Conservation (phyloP, 1,139 yeast genomes). For the Yamadazyma diddensiae region DNA sequence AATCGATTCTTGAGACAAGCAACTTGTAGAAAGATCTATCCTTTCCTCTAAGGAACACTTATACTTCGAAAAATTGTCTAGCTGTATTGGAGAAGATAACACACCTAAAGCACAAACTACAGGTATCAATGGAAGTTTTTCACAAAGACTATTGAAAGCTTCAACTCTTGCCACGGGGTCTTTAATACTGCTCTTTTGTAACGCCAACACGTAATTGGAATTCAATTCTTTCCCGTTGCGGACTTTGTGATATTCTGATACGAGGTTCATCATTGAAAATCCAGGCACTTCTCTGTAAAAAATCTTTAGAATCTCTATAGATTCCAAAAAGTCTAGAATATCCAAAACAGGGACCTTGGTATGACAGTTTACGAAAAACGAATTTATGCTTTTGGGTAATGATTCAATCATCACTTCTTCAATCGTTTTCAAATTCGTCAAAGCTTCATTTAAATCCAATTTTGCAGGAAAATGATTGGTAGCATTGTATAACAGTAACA, state of each 20-base stretch:
- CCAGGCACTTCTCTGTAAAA: slow-evolving; percentile 18
- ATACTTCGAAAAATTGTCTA: slow-evolving; percentile 32
- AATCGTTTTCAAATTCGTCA: slow-evolving; percentile 15
- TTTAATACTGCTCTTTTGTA: slow-evolving; percentile 12
- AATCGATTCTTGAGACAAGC: slow-evolving; percentile 13
- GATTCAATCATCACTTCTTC: slow-evolving; percentile 21
- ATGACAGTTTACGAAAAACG: slow-evolving; percentile 35
- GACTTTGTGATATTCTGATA: slow-evolving; percentile 19
- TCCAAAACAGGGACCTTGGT: slow-evolving; percentile 36
- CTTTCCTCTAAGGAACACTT: slow-evolving; percentile 30
- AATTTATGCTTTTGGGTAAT: slow-evolving; percentile 22
- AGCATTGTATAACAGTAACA: slow-evolving; percentile 19
- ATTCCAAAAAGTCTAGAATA: slow-evolving; percentile 28
- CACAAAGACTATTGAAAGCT: slow-evolving; percentile 23
- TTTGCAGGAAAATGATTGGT: slow-evolving; percentile 6
- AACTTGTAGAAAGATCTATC: slow-evolving; percentile 12
- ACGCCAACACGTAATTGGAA: slow-evolving; percentile 9
- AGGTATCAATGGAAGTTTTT: slow-evolving; percentile 27
- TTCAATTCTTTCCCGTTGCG: slow-evolving; percentile 6
- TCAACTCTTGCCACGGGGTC: slow-evolving; percentile 20
- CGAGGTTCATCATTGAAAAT: slow-evolving; percentile 21
- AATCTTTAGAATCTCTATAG: slow-evolving; percentile 27
- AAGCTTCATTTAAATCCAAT: slow-evolving; percentile 15
- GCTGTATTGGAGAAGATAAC: slow-evolving; percentile 29
- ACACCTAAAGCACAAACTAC: slow-evolving; percentile 35